Evolutionary conservation across 2,329 filamentous ascomycete species (phyloP).

Genomic region (Cucurbitaria berberidis): DNA sequence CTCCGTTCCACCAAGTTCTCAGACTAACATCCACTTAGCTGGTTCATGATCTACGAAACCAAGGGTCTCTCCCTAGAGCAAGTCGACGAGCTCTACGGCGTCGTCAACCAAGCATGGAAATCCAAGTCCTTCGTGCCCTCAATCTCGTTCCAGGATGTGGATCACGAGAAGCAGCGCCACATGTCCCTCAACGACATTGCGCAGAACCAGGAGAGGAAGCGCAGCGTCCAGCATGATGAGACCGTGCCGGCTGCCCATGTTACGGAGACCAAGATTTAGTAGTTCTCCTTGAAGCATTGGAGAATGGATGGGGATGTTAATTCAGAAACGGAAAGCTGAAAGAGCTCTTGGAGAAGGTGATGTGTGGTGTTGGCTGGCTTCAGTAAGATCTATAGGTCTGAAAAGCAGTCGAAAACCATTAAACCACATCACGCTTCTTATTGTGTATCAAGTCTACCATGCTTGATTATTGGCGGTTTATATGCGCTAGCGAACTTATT

Average conservation of each 20-base stretch:
- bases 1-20: neutral
- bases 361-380: too few relatives aligned
- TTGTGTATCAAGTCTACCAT: too few relatives aligned
- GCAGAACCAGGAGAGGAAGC: conserved; percentile 41
- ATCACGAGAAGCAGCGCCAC: conserved; percentile 19
- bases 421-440: too few relatives aligned
- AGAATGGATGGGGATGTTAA: too few relatives aligned
- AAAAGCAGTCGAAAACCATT: too few relatives aligned
- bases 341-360: too few relatives aligned
- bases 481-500: too few relatives aligned
- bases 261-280: neutral
- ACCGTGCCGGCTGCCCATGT: neutral
- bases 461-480: too few relatives aligned
- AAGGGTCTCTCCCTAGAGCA: conserved; percentile 78
- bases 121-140: conserved; percentile 68
- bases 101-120: conserved; percentile 73
- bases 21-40: conserved; percentile 41
- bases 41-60: conserved; percentile 76
- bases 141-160: conserved; percentile 42
- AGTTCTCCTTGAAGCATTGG: too few relatives aligned
- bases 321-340: too few relatives aligned
- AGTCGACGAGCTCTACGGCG: conserved; percentile 80
- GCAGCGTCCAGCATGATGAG: conserved; percentile 39
- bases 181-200: conserved; percentile 39
- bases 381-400: too few relatives aligned